Conservation (phyloP, 768 basidiomycete genomes). For the Sistotremastrum niveocremeum region DNA sequence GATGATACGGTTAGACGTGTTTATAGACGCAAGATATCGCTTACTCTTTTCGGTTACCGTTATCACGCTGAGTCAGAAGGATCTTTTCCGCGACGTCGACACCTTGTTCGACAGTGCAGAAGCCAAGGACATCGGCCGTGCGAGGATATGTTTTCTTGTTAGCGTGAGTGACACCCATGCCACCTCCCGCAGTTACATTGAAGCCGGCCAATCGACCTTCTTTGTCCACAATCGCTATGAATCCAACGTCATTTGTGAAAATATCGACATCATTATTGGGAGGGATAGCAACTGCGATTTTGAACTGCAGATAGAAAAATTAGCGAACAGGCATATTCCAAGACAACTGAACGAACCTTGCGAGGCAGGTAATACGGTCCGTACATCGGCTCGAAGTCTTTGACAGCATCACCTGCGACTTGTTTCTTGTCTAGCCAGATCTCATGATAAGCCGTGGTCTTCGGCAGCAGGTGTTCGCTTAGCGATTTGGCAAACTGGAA, state of each 20-base stretch:
- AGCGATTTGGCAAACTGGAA: conserved; percentile 73
- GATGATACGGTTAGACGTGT: not conserved
- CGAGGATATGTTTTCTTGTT: conserved; percentile 99
- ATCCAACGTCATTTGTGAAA: conserved; percentile 91
- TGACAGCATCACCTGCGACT: conserved; percentile 84
- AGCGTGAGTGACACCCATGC: conserved; percentile 98
- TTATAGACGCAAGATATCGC: conserved; percentile 17
- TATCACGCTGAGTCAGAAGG: conserved; percentile 87
- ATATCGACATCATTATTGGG: conserved; percentile 95
- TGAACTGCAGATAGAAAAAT: conserved; percentile 48
- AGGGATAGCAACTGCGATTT: conserved; percentile 91
- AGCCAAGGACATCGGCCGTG: conserved; percentile 75
- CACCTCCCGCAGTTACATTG: conserved; percentile 89
- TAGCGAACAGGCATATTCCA: conserved; percentile 5
- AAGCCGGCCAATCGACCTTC: conserved; percentile 76
- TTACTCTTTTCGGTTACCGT: conserved; percentile 89
- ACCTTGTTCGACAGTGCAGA: conserved; percentile 82
- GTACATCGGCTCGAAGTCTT: conserved; percentile 95
- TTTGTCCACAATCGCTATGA: conserved; percentile 80
- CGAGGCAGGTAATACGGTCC: conserved; percentile 95
- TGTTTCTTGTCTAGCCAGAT: conserved; percentile 98
- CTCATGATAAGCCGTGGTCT: conserved; percentile 91
- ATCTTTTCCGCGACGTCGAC: conserved; percentile 81
- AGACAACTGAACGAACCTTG: conserved; percentile 40
- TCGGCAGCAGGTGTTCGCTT: conserved; percentile 77